Conservation (phyloP, 106 monocot species). For the Dendrobium chrysotoxum region DNA sequence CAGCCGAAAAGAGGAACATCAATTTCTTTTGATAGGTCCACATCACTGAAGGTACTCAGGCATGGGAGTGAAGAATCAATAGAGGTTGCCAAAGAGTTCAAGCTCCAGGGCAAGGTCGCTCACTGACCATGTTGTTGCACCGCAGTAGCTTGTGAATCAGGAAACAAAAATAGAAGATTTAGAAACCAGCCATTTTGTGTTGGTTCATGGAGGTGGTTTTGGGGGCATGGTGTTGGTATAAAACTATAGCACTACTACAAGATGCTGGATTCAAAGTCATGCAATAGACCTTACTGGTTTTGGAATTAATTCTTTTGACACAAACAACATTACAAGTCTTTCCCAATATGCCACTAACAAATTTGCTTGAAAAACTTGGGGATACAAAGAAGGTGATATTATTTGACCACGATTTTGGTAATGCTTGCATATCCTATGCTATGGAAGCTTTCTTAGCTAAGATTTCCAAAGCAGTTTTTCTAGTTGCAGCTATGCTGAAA, state of each 20-base stretch:
- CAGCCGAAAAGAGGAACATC: no score
- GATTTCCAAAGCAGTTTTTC: slow-evolving; percentile 72
- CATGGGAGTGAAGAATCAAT: no score
- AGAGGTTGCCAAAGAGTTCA: no score
- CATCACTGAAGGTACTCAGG: no score
- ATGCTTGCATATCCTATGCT: slow-evolving; percentile 80
- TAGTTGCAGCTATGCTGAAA: slow-evolving; percentile 71
- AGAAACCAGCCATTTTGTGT: slow-evolving; percentile 73
- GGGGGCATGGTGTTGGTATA: slow-evolving; percentile 99
- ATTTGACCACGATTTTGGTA: slow-evolving; percentile 96
- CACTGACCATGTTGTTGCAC: no score
- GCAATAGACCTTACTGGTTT: slow-evolving; percentile 80
- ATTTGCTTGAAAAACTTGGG: slow-evolving; percentile 58
- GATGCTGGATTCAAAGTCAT: slow-evolving; percentile 78
- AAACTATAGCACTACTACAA: slow-evolving; percentile 79
- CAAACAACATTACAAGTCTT: slow-evolving; percentile 71
- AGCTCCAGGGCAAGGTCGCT: no score
- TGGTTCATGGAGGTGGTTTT: slow-evolving; percentile 96
- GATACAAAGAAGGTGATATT: slow-evolving; percentile 81
- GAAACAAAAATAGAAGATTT: slow-evolving; percentile 59
- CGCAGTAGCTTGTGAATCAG: no score
- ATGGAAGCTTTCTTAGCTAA: slow-evolving; percentile 76
- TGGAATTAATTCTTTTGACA: slow-evolving; percentile 71
- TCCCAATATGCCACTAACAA: slow-evolving; percentile 71
- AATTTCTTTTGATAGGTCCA: no score